Evolutionary conservation across 2,329 filamentous ascomycete species (phyloP), one percentile per base, ranked within the genome.

Genomic region (Didymosphaeria variabile): DNA sequence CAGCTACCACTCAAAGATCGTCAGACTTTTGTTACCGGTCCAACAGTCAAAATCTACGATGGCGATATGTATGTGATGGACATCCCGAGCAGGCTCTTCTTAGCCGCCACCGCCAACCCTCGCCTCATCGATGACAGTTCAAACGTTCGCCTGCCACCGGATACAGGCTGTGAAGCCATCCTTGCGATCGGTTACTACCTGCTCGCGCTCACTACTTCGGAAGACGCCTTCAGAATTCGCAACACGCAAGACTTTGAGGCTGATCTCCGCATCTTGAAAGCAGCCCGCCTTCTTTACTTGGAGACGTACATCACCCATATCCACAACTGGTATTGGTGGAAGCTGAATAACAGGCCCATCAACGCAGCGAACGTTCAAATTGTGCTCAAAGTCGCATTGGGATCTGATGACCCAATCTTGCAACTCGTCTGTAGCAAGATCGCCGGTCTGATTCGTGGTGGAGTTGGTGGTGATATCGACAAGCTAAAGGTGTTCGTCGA

Each of bases 271-370:
- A 47, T 59, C 44, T 55, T 42, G 23, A 44, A 52, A 26, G 51
- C 57, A 1, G 51, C 40, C 12, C 57, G 57, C 29, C 50, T 59
- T n/a, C 51, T 59, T 31, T 32, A 44, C 19, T 40, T 55, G 57
- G 51, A 42, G 21, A 21, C 36, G 13, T 40, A 59, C 32, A 31
- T 54, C 32, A 17, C 47, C 12, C 57, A 59, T 19, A 55, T 59
- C 46, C 52, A 55, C 32, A 49, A 44, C 7, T 36, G 55, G 31
- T 59, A 59, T 17, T 55, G 50, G 57, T 47, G 40, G 50, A 40
- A 15, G 15, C 32, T 59, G 9, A 31, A 49, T 31, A 59, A 59
- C 32, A n/a, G 36, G 9, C n/a, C 51, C 31, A 15, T 54, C 40
- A 4, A 34, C 15, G 51, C 45, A 8, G 29, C 34, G 9, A 32